These are phyloP conservation scores for Fusarium chlamydosporum DNA, from an alignment of 2,329 filamentous ascomycete genomes.

Conservation along the genomic window DNA sequence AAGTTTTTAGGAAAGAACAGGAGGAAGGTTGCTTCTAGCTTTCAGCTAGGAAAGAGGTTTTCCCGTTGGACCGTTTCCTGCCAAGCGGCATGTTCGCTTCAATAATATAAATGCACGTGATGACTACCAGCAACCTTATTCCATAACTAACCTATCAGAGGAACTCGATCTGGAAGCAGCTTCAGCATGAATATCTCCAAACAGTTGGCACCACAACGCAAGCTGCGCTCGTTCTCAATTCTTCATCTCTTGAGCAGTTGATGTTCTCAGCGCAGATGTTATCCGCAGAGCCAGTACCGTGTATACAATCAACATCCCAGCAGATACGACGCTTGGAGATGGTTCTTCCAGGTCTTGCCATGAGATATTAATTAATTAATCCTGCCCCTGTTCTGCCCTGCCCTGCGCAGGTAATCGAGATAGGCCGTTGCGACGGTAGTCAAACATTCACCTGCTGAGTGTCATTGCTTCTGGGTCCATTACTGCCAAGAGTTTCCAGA, in stretches of 20 bases:
- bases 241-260: neutral
- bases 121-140: conserved; percentile 4
- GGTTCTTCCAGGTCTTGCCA: conserved; percentile 23
- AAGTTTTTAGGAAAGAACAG: conserved; percentile 22
- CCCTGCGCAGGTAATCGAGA: conserved; percentile 11
- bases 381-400: conserved; percentile 1
- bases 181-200: neutral
- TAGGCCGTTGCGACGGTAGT: conserved; percentile 13
- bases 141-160: conserved; percentile 1
- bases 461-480: conserved; percentile 26
- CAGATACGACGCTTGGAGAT: conserved; percentile 11
- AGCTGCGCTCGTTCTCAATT: neutral
- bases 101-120: conserved; percentile 31
- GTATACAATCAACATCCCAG: conserved; percentile 13
- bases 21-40: conserved; percentile 10
- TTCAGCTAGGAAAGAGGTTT: conserved; percentile 10
- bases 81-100: conserved; percentile 11
- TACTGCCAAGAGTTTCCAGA: neutral
- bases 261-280: neutral
- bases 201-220: neutral
- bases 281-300: conserved; percentile 20
- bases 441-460: conserved; percentile 20
- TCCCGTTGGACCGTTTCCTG: conserved; percentile 25
- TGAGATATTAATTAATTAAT: conserved; percentile 19
- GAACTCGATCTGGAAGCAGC: neutral